Evolutionary conservation across 805 yeast species (phyloP).

Genomic region (Suhomyces tanzawaensis): DNA sequence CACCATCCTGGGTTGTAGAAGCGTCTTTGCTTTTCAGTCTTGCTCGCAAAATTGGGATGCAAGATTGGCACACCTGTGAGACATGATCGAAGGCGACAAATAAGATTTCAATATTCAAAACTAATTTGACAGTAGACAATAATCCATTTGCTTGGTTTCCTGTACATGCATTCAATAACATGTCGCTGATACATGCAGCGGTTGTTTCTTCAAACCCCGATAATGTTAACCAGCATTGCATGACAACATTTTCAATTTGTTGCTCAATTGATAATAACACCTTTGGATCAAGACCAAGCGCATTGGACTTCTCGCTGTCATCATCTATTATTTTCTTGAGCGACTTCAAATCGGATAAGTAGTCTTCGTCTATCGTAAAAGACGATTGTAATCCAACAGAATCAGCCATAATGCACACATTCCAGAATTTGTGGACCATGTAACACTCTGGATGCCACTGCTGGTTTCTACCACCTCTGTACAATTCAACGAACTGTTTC

Average conservation of each 20-base stretch:
- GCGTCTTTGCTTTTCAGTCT: slow-evolving; percentile 2
- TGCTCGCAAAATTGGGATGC: slow-evolving; percentile 8
- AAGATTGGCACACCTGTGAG: slow-evolving; percentile 7
- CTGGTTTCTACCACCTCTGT: slow-evolving; percentile 85
- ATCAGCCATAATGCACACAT: slow-evolving; percentile 69
- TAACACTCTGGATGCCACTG: slow-evolving; percentile 99
- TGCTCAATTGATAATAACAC: slow-evolving; percentile 59
- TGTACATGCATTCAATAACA: slow-evolving; percentile 80
- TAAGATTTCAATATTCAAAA: slow-evolving; percentile 69
- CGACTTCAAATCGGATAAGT: slow-evolving; percentile 10
- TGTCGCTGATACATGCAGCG: slow-evolving; percentile 85
- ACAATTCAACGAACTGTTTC: slow-evolving; percentile 90
- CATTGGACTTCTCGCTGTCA: slow-evolving; percentile 13
- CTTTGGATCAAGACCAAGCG: slow-evolving; percentile 38
- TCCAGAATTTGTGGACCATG: slow-evolving; percentile 97
- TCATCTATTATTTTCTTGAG: slow-evolving; percentile 8
- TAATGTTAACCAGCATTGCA: slow-evolving; percentile 80
- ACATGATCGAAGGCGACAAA: slow-evolving; percentile 67
- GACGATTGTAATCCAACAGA: slow-evolving; percentile 46
- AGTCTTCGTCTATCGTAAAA: slow-evolving; percentile 11
- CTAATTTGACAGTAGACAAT: slow-evolving; percentile 65
- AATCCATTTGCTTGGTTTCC: slow-evolving; percentile 70
- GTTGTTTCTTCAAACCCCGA: slow-evolving; percentile 88
- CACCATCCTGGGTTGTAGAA: slow-evolving; percentile 9
- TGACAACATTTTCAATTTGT: slow-evolving; percentile 54